A percentile compares a stretch with the other conserved stretches of the same genome.
Evolutionary conservation across 1,284 basidiomycete species (phyloP).

Genomic region (Hemileia vastatrix): DNA sequence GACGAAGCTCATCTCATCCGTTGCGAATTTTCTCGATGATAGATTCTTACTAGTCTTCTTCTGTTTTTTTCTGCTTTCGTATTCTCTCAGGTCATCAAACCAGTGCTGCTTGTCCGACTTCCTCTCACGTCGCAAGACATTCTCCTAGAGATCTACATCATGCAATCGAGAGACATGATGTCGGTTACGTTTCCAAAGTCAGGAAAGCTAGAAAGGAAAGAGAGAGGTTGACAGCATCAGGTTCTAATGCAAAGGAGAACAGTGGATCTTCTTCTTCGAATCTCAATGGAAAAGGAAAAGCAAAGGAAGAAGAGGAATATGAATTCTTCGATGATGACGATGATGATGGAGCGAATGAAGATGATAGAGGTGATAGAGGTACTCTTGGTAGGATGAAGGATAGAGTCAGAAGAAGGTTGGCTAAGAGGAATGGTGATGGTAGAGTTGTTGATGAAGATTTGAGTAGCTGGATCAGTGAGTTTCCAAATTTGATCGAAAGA

Average conservation of each 20-base stretch:
- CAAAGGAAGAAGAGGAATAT: not conserved
- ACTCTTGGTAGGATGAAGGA: constrained; percentile 29
- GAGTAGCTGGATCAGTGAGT: constrained; percentile 30
- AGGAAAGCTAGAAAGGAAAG: not conserved
- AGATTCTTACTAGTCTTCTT: too few relatives aligned
- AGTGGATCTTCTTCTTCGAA: not conserved
- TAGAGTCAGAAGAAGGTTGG: constrained; percentile 29
- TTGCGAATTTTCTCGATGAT: too few relatives aligned
- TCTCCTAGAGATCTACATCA: constrained; percentile 34
- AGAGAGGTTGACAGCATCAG: not conserved
- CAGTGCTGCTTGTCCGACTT: constrained; percentile 32
- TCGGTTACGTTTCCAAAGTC: constrained; percentile 29
- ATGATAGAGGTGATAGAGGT: constrained; percentile 27
- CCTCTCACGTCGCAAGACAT: constrained; percentile 29
- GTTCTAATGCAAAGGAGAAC: not conserved
- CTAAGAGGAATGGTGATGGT: constrained; percentile 30
- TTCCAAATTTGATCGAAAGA: not conserved
- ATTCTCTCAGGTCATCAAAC: constrained; percentile 25
- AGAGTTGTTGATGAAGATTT: constrained; percentile 33
- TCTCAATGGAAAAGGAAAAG: not conserved
- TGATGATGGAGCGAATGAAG: not conserved
- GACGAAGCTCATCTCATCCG: too few relatives aligned
- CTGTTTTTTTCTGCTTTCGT: too few relatives aligned
- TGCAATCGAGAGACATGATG: constrained; percentile 33
- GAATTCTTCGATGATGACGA: constrained; percentile 23